A percentile compares a stretch with the other conserved stretches of the same genome.
Conservation (phyloP, 495 filamentous ascomycete genomes). For the Lasiosphaeria hispida region DNA sequence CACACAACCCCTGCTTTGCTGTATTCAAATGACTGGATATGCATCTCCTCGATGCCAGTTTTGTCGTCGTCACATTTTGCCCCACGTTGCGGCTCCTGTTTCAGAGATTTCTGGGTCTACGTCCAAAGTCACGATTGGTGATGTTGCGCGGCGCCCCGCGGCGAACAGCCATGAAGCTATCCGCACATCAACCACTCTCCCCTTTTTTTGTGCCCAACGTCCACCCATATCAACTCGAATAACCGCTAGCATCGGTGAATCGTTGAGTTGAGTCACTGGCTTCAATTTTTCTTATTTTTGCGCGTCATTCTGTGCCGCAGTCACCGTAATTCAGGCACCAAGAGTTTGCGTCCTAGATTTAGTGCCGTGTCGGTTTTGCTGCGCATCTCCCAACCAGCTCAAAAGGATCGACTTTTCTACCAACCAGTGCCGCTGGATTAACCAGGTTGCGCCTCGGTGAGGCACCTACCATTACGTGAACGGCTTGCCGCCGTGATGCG, state of each 20-base stretch:
- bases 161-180: conserved; percentile 40
- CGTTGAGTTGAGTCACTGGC: not conserved
- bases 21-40: conserved; percentile 9
- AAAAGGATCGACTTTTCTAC: too few relatives aligned
- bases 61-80: conserved; percentile 21
- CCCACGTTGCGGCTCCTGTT: not conserved
- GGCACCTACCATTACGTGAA: too few relatives aligned
- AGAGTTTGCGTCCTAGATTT: not conserved
- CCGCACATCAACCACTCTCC: conserved; percentile 26
- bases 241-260: conserved; percentile 2
- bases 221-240: not conserved
- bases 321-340: not conserved
- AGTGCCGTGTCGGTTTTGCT: not conserved
- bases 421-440: too few relatives aligned
- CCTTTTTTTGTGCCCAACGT: conserved; percentile 11
- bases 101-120: not conserved
- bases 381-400: not conserved
- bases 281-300: not conserved
- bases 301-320: not conserved
- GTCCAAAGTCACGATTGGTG: conserved; percentile 28
- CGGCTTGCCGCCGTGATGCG: too few relatives aligned
- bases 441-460: too few relatives aligned
- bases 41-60: conserved; percentile 25
- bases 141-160: conserved; percentile 9
- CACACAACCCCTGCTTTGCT: conserved; percentile 34